Base-by-base conservation (phyloP, 2,329 filamentous ascomycete species). In the Fusarium virguliforme region DNA sequence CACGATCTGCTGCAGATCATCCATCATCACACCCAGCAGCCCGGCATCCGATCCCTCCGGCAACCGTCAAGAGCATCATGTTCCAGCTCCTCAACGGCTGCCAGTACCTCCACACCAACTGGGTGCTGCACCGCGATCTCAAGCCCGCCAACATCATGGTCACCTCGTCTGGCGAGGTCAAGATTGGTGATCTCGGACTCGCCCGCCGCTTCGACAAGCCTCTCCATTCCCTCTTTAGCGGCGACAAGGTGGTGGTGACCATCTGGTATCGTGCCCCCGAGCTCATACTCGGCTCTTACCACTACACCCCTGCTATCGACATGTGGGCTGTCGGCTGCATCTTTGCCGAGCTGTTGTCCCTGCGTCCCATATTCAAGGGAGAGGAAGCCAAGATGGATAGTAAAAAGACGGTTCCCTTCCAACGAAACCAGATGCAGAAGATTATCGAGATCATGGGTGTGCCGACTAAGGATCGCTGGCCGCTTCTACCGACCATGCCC, bases 101-200 rank as follows among this genome's bases (percentile, higher is more conserved):
- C 66, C 91, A 97, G 73, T 99, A 99, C 78, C 88, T 99, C 2
- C 96, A 99, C 80, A 92, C 91, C 68, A 98, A 97, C 80, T 99
- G 96, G 96, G 94, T 99, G 38, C 88, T 99, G 65, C 96, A 99
- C 81, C 93, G 96, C 50, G 96, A 99, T 81, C 86, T 99, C 57
- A 99, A 99, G 79, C 96, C 96, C 4, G 96, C 96, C 74, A 99
- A 99, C 80, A 99, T 99, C 83, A 97, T 99, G 91, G 95, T 99
- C 53, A 98, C 95, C 1, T 96, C 93, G 7, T 84, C 85, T 6
- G 96, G 96, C 10, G 93, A 94, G 71, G 94, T 99, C 74, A 96
- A 96, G 79, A 97, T 99, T 71, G 96, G 96, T 41, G 96, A 99
- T 81, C 84, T 99, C 41, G 96, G 96, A 3, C 88, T 99, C 2